Evolutionary conservation across 805 yeast genomes (phyloP), one percentile per base, ranked within the genome.

Genomic region (Komagataella pastoris): DNA sequence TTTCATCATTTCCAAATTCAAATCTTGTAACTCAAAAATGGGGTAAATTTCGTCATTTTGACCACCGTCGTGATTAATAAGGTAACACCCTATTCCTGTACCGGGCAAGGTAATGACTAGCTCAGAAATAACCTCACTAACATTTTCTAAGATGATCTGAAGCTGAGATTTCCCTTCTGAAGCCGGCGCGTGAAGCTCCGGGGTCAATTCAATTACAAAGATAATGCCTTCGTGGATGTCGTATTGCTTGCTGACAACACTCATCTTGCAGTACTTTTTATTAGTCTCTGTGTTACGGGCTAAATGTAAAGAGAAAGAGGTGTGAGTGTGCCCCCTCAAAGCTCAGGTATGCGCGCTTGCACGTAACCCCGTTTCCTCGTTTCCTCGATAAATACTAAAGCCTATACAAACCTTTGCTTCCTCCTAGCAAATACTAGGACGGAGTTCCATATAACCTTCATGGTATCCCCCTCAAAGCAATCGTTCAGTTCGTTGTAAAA

Each of bases 81-180:
- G 61, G 58, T 81, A 77, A 48, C 89, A 76, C 0, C 96, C 97
- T 23, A 88, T 69, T 0, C 88, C 90, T 1, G 91, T 83, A 47
- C 72, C 70, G 1, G 89, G 87, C 44, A 78, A 65, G 0, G 83
- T 73, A 40, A 85, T 79, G 1, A 85, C 79, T 53, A 87, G 68
- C 49, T 80, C 83, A 3, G 82, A 71, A 66, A 88, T 76, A 43
- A 88, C 67, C n/a, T 77, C 80, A 50, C 74, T 69, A 6, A 86
- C 69, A 1, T 85, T 73, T 12, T 71, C 71, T 17, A 90, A 59
- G 7, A 84, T 79, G 54, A 74, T 79, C 36, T 67, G 57, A 6
- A 82, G 58, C 55, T 76, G 79, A n/a, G 71, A 59, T 48, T 67
- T 67, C 21, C 65, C 67, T 3, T 64, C 56, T 1, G 59, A 51